Evolutionary conservation across 2,329 filamentous ascomycete genomes (phyloP).

Genomic region (Aplosporella prunicola): DNA sequence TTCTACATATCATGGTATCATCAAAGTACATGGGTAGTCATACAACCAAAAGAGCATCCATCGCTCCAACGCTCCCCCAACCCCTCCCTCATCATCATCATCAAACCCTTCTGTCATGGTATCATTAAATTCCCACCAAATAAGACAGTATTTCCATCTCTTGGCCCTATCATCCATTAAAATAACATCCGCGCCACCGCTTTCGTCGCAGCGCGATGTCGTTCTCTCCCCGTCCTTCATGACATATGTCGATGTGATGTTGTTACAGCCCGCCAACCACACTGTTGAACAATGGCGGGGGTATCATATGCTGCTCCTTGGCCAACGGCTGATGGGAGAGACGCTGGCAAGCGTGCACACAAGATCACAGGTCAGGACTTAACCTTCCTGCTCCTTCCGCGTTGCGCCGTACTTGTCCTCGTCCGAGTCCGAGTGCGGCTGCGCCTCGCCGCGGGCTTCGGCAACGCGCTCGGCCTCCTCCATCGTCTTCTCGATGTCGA

Average conservation of each 20-base stretch:
- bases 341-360: too few relatives aligned
- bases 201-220: too few relatives aligned
- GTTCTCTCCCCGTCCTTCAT: too few relatives aligned
- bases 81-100: neutral
- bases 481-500: slow-evolving; percentile 14
- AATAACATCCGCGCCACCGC: too few relatives aligned
- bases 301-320: too few relatives aligned
- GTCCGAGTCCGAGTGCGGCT: neutral
- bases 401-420: neutral
- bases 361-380: neutral
- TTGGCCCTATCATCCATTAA: neutral
- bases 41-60: neutral
- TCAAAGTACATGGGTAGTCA: neutral
- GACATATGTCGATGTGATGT: too few relatives aligned
- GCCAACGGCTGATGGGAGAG: too few relatives aligned
- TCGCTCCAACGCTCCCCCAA: neutral
- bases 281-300: too few relatives aligned
- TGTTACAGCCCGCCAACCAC: too few relatives aligned
- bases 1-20: slow-evolving; percentile 1
- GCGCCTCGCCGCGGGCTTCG: slow-evolving; percentile 1
- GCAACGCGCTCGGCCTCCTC: slow-evolving; percentile 9
- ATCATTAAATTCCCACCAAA: neutral
- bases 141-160: neutral
- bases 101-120: neutral
- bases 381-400: neutral